Evolutionary conservation across 371 early-diverging fungal species (phyloP), one percentile per base, ranked within the genome.

Genomic region (Syncephalis plumigaleata): DNA sequence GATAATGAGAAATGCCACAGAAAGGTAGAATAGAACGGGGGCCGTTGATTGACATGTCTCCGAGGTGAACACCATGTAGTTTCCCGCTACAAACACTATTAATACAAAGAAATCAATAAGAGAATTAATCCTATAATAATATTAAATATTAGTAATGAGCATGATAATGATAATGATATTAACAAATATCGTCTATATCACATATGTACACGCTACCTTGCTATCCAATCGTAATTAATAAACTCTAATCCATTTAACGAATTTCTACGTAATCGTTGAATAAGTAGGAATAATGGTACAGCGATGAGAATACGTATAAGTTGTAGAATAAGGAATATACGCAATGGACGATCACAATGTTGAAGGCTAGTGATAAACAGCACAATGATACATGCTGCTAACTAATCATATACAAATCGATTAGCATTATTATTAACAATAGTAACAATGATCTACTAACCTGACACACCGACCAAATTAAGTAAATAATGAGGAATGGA

Each of bases 61-160:
- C 9, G 69, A 67, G 2, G 74, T 64, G 50, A 80, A 81, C 13
- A 79, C 48, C 55, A 79, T 68, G 51, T 77, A 75, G 52, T 82
- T 84, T 53, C 80, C 79, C 49, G 77, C 57, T 36, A 85, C 65
- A 60, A 82, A 83, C 59, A 49, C 15, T 18, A 49, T 25, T 31
- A 47, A 25, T 9, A 20, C 23, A 17, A 39, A 36, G 9, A 43
- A 40, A 43, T 49, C 44, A 24, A 49, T 49, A 7, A 49, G 9
- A 15, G 49, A 43, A 17, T 37, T 39, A 3, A 26, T 24, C 25
- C 49, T 48, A 27, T 11, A 40, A 24, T 7, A 26, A 23, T 18
- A 16, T 40, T 26, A 22, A 37, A 39, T 9, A 8, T 27, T 27
- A 2, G 11, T 3, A 16, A 31, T 36, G 9, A 36, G 37, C 37